Evolutionary conservation across 306 rosid species (phyloP).

Genomic region (Medicago truncatula): DNA sequence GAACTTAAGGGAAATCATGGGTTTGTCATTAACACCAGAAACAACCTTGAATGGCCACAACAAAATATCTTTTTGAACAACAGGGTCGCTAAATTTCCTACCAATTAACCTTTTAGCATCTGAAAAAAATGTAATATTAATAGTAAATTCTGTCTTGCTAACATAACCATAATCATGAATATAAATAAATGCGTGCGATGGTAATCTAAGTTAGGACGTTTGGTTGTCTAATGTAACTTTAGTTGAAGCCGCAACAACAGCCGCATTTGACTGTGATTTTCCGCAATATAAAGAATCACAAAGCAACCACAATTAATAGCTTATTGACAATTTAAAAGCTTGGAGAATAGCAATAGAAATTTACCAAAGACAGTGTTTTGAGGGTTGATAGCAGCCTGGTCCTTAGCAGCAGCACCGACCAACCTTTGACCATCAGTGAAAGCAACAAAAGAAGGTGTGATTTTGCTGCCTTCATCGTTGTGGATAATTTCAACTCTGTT

Average conservation of each 20-base stretch:
- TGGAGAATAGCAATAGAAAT: no score
- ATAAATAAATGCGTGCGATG: no score
- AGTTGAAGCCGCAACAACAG: no score
- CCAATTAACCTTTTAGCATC: conserved; percentile 42
- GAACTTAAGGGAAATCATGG: conserved; percentile 49
- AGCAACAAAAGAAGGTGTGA: conserved; percentile 38
- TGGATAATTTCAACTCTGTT: conserved; percentile 24
- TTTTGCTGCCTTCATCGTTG: conserved; percentile 24
- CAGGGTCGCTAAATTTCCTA: conserved; percentile 38
- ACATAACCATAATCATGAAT: background rate
- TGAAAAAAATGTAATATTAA: background rate
- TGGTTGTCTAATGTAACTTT: no score
- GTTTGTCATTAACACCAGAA: conserved; percentile 45
- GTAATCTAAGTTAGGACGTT: no score
- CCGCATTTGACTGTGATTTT: no score
- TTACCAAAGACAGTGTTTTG: conserved; percentile 35
- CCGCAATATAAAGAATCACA: background rate
- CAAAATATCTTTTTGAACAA: conserved; percentile 44
- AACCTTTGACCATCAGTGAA: conserved; percentile 23
- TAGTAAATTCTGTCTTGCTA: no score
- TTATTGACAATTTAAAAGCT: no score
- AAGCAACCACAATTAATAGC: no score
- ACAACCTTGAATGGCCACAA: conserved; percentile 54
- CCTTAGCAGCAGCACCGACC: conserved; percentile 26
- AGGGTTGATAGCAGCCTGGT: conserved; percentile 29